Evolutionary conservation across 371 early-diverging fungal species (phyloP), one percentile per base, ranked within the genome.

Genomic region (Rhizopus delemar): DNA sequence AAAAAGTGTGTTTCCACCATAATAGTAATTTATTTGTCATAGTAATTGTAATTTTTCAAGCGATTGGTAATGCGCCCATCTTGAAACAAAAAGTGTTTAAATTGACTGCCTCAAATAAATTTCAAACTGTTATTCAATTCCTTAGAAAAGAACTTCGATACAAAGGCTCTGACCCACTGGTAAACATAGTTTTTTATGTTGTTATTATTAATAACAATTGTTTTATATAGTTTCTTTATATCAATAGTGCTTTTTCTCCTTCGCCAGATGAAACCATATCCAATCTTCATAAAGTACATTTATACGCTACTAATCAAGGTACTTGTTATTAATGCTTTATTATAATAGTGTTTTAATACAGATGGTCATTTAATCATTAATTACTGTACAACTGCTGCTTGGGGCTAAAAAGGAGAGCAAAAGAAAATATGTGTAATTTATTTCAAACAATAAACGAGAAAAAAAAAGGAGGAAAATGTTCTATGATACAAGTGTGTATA

Each of bases 161-260:
- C 65, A 84, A 88, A 65, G 75, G 86, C 4, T 69, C 82, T 2
- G 94, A 94, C 61, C 86, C 91, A 34, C 63, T 94, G 79, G 94
- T 92, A 81, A 71, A 39, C 13, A 38, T 33, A 38, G 39, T 35
- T 33, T 12, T 46, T 29, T 33, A 51, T 57, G 29, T 56, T 34
- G n/a, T 11, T n/a, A 36, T 48, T 39, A 15, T 48, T 4, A 36
- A 22, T n/a, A 39, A 43, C 16, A 32, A 33, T 36, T 2, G 16
- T 4, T 0, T 13, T 43, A 43, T 43, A 43, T 61, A 93, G 92
- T 94, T 93, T 68, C 74, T 95, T 8, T 96, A 96, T 67, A 87
- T 96, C 31, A 95, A 94, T 68, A 90, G 91, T 63, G 90, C 94
- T 11, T 96, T 96, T 73, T 86, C 94, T 3, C 96, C 96, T n/a